Evolutionary conservation across 176 grass and related monocot species (phyloP), one percentile per base, ranked within the genome.

Genomic region (Raddia distichophylla): DNA sequence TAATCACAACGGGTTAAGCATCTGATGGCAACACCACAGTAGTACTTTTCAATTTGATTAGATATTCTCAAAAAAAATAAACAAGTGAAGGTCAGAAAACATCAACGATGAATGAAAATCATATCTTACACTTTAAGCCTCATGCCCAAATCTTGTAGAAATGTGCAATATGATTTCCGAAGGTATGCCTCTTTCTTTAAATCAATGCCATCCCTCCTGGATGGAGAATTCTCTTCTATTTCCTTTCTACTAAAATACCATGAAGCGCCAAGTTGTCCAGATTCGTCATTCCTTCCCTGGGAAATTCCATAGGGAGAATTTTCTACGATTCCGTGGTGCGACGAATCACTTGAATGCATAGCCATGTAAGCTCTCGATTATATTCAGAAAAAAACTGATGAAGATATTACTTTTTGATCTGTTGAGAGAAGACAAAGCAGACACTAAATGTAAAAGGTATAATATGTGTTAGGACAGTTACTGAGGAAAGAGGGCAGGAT

Each of bases 41-140:
- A 62, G 48, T 22, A 64, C 3, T 19, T 55, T 19, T 55, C 47
- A 69, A 64, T 71, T 52, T 52, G 64, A 74, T 75, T 17, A 59
- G 34, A 64, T 3, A 84, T 74, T 42, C 60, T 63, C 32, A 63
- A 19, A 16, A 71, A 13, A 5, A 15, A 5, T 69, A 40, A 40
- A 40, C 4, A 40, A 85, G 65, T 56, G 61, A 20, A 42, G 54
- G 66, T 35, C 33, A 68, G n/a, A 16, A 20, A 55, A 58, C 40
- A 59, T 14, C 49, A 76, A 43, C 42, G 58, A 75, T 67, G 10
- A 75, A 76, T 55, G 64, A 27, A 74, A 64, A 4, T 19, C n/a
- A 54, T 50, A 91, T 73, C 94, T 97, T 92, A 97, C 94, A 97
- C 92, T 97, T 97, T 97, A 60, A 97, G 92, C 74, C 88, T 89